A percentile compares a stretch with the other conserved stretches of the same genome.
Evolutionary conservation across 2,329 filamentous ascomycete genomes (phyloP).

Genomic region (Fusarium praegraminearum): DNA sequence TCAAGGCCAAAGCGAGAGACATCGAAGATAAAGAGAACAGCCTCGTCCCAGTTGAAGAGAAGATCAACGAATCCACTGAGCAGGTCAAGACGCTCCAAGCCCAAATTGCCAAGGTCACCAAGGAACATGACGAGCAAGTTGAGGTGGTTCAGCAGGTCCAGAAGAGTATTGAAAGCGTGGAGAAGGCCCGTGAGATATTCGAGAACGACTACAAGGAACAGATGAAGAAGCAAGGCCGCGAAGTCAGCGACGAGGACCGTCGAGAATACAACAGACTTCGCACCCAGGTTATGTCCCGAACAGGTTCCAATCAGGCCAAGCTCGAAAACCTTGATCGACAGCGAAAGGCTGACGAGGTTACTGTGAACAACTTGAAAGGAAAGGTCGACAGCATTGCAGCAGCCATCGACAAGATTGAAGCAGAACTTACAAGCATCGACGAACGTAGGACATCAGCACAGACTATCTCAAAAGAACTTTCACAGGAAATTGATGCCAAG

Average conservation of each 20-base stretch:
- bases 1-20: slow-evolving; percentile 86
- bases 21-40: slow-evolving; percentile 88
- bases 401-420: slow-evolving; percentile 78
- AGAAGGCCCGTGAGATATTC: slow-evolving; percentile 89
- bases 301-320: slow-evolving; percentile 83
- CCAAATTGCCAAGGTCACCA: slow-evolving; percentile 76
- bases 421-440: slow-evolving; percentile 75
- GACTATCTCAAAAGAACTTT: slow-evolving; percentile 73
- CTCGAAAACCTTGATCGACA: slow-evolving; percentile 90
- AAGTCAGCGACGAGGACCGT: slow-evolving; percentile 86
- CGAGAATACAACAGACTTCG: slow-evolving; percentile 90
- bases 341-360: slow-evolving; percentile 90
- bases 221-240: slow-evolving; percentile 86
- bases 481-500: slow-evolving; percentile 83
- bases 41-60: slow-evolving; percentile 91
- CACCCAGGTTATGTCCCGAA: slow-evolving; percentile 85
- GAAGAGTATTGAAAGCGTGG: slow-evolving; percentile 84
- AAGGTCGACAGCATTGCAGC: slow-evolving; percentile 85
- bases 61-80: slow-evolving; percentile 81
- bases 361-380: slow-evolving; percentile 87
- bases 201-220: slow-evolving; percentile 88
- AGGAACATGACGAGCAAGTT: slow-evolving; percentile 80
- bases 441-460: slow-evolving; percentile 76
- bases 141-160: slow-evolving; percentile 77
- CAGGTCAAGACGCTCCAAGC: slow-evolving; percentile 76